A percentile compares a stretch with the other conserved stretches of the same genome.
phyloP scores from a whole-genome alignment of 495 filamentous ascomycete genomes.

The Daldinia bambusicola region DNA sequence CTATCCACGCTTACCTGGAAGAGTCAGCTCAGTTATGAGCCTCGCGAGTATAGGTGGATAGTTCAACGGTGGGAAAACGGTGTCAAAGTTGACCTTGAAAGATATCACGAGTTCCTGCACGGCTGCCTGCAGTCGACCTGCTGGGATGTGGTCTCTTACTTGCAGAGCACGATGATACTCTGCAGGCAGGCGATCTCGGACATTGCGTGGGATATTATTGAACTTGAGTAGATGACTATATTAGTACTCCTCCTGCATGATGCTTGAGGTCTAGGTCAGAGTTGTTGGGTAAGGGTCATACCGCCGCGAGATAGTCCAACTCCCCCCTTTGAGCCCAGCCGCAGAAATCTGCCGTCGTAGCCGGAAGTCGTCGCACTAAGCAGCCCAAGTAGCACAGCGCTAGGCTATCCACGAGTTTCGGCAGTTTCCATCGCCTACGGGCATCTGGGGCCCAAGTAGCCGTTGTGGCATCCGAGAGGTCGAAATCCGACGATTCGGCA shows the following conservation, averaged over 20 bases:
- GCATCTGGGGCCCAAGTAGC: constrained; percentile 41
- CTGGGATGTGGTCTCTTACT: constrained; percentile 58
- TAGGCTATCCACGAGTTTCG: constrained; percentile 54
- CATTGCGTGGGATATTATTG: constrained; percentile 68
- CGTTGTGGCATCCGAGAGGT: constrained; percentile 43
- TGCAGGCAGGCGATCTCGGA: constrained; percentile 70
- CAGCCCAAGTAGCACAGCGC: constrained; percentile 59
- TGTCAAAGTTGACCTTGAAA: constrained; percentile 72
- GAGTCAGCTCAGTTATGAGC: constrained; percentile 75
- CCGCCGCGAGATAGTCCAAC: constrained; percentile 55
- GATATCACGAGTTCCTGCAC: constrained; percentile 69
- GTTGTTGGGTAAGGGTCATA: constrained; percentile 33
- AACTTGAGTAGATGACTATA: constrained; percentile 41
- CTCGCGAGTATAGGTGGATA: constrained; percentile 70
- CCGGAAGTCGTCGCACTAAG: constrained; percentile 54
- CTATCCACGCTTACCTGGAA: constrained; percentile 72
- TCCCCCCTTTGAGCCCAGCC: constrained; percentile 55
- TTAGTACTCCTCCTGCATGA: constrained; percentile 29
- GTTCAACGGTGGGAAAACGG: constrained; percentile 79
- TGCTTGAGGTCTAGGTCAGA: not conserved
- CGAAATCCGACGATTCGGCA: constrained; percentile 25
- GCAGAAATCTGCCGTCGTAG: constrained; percentile 58
- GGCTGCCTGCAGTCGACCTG: constrained; percentile 69
- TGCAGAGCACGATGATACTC: constrained; percentile 68
- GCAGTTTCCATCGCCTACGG: constrained; percentile 53